A percentile compares a stretch with the other conserved stretches of the same genome.
phyloP scores from a whole-genome alignment of 1,139 yeast genomes.

The Protomyces gravidus region DNA sequence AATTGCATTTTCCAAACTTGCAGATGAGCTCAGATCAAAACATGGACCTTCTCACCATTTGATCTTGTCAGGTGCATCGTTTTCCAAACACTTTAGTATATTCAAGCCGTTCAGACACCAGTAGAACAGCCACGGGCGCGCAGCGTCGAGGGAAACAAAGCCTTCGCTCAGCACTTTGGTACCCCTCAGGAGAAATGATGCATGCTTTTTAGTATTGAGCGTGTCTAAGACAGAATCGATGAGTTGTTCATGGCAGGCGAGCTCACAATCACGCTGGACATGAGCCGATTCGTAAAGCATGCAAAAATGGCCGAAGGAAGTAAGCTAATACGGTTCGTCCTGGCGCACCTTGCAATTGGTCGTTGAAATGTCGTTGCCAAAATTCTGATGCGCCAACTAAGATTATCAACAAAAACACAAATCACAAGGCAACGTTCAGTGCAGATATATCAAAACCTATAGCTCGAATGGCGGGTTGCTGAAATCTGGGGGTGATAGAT shows the following conservation, averaged over 20 bases:
- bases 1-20: conserved; percentile 40
- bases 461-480: too few species aligned
- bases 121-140: conserved; percentile 84
- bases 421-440: too few species aligned
- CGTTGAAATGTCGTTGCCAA: too few species aligned
- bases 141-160: conserved; percentile 57
- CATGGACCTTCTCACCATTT: background rate
- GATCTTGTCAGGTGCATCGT: background rate
- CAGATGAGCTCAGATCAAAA: background rate
- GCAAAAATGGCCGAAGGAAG: background rate
- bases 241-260: conserved; percentile 8
- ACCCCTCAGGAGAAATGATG: conserved; percentile 11
- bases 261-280: conserved; percentile 9
- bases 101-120: conserved; percentile 67
- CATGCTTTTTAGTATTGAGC: conserved; percentile 5
- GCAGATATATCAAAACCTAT: too few species aligned
- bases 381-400: too few species aligned
- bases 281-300: conserved; percentile 15
- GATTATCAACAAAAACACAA: too few species aligned
- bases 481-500: too few species aligned
- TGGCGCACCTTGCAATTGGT: too few species aligned
- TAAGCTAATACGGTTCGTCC: too few species aligned
- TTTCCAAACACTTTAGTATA: conserved; percentile 42
- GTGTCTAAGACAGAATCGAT: background rate
- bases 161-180: conserved; percentile 9